Percentiles rank a stretch among this genome's conserved stretches.
These are phyloP conservation scores for Lasiodiplodia theobromae DNA, from an alignment of 2,329 filamentous ascomycete species.

Conservation along the genomic window DNA sequence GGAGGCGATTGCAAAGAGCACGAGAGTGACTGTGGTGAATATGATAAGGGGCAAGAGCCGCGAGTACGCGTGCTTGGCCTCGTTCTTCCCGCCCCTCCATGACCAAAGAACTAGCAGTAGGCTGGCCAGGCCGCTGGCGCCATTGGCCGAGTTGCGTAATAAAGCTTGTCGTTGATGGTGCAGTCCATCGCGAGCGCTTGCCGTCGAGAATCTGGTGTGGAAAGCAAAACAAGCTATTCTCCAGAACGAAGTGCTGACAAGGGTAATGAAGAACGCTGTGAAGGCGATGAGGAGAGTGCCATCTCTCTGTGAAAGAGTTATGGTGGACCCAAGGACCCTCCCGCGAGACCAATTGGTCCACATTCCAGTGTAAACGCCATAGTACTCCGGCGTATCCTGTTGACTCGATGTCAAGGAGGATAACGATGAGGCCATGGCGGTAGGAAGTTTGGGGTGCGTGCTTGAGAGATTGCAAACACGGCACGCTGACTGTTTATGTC, in stretches of 20 bases:
- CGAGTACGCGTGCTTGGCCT: not conserved
- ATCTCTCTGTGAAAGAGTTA: slow-evolving; percentile 40
- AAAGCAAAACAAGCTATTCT: slow-evolving; percentile 34
- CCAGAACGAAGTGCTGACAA: slow-evolving; percentile 37
- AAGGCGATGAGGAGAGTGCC: slow-evolving; percentile 46
- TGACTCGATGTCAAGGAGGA: not conserved
- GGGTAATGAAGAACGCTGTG: slow-evolving; percentile 42
- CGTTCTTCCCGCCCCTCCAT: not conserved
- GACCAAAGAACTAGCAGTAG: slow-evolving; percentile 8
- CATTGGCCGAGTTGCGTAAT: slow-evolving; percentile 29
- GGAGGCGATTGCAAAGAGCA: slow-evolving; percentile 26
- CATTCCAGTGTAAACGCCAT: slow-evolving; percentile 37
- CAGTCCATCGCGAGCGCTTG: slow-evolving; percentile 34
- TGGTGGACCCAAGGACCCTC: slow-evolving; percentile 40
- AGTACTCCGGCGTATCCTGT: not conserved
- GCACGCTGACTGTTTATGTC: not conserved
- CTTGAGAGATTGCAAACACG: not conserved
- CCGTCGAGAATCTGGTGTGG: slow-evolving; percentile 34
- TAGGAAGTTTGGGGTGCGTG: not conserved
- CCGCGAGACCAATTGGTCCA: slow-evolving; percentile 47
- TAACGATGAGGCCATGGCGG: not conserved
- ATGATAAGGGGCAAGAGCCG: slow-evolving; percentile 7
- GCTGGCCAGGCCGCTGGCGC: slow-evolving; percentile 7
- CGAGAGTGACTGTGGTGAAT: not conserved
- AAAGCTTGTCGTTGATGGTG: slow-evolving; percentile 36